These are phyloP conservation scores for Calonectria pteridis DNA, from an alignment of 2,329 filamentous ascomycete genomes.

Conservation along the genomic window DNA sequence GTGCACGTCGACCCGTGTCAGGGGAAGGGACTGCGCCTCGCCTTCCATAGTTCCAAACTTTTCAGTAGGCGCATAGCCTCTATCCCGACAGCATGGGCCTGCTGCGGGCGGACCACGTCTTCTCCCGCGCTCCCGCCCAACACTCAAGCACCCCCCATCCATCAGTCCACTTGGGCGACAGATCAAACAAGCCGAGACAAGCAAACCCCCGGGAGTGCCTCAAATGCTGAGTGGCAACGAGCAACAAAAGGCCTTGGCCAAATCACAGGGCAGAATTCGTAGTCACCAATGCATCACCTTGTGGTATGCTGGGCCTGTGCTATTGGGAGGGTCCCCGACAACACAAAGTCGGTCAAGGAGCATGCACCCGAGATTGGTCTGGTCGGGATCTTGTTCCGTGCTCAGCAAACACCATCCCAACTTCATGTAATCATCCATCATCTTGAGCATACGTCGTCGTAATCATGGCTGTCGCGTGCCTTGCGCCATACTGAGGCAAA, in stretches of 20 bases:
- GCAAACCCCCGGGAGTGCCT: conserved; percentile 27
- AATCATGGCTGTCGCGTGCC: background rate
- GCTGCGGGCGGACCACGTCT: conserved; percentile 37
- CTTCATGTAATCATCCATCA: background rate
- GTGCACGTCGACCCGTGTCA: background rate
- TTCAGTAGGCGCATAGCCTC: conserved; percentile 29
- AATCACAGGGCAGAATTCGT: conserved; percentile 8
- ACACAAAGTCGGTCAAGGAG: background rate
- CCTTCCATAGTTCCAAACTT: conserved; percentile 20
- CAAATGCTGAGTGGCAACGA: conserved; percentile 25
- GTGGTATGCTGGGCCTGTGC: background rate
- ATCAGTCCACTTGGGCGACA: conserved; percentile 36
- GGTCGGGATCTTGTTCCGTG: background rate
- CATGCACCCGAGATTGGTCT: background rate
- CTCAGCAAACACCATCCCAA: background rate
- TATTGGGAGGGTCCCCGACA: background rate
- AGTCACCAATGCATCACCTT: background rate
- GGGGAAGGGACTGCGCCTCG: conserved; percentile 2
- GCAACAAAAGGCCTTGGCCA: conserved; percentile 17
- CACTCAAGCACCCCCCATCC: conserved; percentile 26
- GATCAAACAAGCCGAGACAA: conserved; percentile 28
- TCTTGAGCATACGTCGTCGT: background rate
- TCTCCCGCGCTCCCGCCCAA: conserved; percentile 22
- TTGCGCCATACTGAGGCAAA: background rate
- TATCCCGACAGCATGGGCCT: conserved; percentile 32